Percentiles rank a stretch among this genome's conserved stretches.
phyloP scores from a whole-genome alignment of 2,329 filamentous ascomycete species.

The Colletotrichum sp. region DNA sequence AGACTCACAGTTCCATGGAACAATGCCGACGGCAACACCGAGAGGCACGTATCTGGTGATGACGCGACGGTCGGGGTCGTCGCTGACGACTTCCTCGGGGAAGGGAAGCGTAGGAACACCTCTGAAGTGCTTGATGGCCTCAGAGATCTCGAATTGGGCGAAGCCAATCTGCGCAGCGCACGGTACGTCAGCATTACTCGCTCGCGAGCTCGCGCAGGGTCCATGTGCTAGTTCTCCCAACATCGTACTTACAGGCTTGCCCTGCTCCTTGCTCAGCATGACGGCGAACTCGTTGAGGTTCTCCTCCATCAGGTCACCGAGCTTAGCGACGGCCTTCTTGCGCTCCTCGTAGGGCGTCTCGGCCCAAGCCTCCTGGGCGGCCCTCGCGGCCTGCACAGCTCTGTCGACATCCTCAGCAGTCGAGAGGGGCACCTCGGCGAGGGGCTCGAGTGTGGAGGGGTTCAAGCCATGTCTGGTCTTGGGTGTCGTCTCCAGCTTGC shows the following conservation, averaged over 20 bases:
- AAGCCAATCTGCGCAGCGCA: background rate
- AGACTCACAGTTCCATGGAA: slow-evolving; percentile 63
- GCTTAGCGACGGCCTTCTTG: slow-evolving; percentile 24
- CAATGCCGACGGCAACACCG: slow-evolving; percentile 47
- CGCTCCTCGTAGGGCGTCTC: slow-evolving; percentile 36
- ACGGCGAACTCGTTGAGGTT: slow-evolving; percentile 11
- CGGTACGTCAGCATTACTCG: background rate
- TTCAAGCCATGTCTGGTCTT: slow-evolving; percentile 54
- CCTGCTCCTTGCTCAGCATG: slow-evolving; percentile 25
- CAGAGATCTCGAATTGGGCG: slow-evolving; percentile 7
- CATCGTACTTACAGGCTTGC: slow-evolving; percentile 23
- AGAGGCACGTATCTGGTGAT: slow-evolving; percentile 41
- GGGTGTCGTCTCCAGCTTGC: slow-evolving; percentile 46
- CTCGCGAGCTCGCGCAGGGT: background rate
- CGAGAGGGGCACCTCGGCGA: slow-evolving; percentile 55
- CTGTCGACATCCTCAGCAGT: slow-evolving; percentile 53
- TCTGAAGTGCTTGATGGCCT: slow-evolving; percentile 13
- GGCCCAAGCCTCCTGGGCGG: slow-evolving; percentile 45
- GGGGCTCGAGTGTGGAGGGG: slow-evolving; percentile 52
- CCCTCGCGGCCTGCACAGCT: slow-evolving; percentile 53
- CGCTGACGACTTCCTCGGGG: slow-evolving; percentile 21
- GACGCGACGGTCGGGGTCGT: slow-evolving; percentile 31
- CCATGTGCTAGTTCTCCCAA: background rate
- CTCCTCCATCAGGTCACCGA: slow-evolving; percentile 21
- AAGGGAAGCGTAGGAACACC: slow-evolving; percentile 3